Percentiles rank a stretch among this genome's conserved stretches.
Evolutionary conservation across 768 basidiomycete species (phyloP).

Genomic region (Rhodosporidiobolus odoratus): DNA sequence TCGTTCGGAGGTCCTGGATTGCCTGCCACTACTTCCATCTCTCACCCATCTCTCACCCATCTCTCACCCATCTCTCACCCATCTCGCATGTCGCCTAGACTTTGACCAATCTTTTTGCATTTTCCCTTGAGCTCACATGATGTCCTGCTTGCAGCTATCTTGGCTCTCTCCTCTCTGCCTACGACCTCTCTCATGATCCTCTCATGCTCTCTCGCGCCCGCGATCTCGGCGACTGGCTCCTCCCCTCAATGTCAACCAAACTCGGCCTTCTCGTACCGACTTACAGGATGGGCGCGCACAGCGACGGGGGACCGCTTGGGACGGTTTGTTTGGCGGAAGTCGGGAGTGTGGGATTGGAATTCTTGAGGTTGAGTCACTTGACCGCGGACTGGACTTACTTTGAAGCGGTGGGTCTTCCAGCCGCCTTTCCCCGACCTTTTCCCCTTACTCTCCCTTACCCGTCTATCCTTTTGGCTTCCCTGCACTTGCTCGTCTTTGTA

Average conservation of each 20-base stretch:
- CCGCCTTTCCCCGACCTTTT: not conserved
- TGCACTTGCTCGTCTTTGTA: too few species aligned
- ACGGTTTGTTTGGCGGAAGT: constrained; percentile 45
- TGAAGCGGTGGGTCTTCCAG: constrained; percentile 38
- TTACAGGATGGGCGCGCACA: constrained; percentile 45
- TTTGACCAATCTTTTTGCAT: too few species aligned
- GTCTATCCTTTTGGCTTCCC: too few species aligned
- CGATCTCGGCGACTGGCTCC: constrained; percentile 46
- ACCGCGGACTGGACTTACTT: constrained; percentile 47
- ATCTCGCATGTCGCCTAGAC: too few species aligned
- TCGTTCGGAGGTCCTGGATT: too few species aligned
- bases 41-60: too few species aligned
- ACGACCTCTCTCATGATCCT: constrained; percentile 48
- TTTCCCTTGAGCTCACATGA: not conserved
- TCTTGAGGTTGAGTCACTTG: constrained; percentile 46
- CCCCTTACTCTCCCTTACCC: not conserved
- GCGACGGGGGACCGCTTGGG: constrained; percentile 32
- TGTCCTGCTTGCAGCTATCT: constrained; percentile 41
- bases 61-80: too few species aligned
- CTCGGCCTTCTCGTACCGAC: constrained; percentile 44
- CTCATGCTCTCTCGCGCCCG: constrained; percentile 48
- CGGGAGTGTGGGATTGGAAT: constrained; percentile 48
- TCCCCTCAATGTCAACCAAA: constrained; percentile 45
- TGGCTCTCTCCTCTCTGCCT: constrained; percentile 48
- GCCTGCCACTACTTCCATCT: too few species aligned